Evolutionary conservation across 2,329 filamentous ascomycete species (phyloP).

Genomic region (Polytolypa hystricis): DNA sequence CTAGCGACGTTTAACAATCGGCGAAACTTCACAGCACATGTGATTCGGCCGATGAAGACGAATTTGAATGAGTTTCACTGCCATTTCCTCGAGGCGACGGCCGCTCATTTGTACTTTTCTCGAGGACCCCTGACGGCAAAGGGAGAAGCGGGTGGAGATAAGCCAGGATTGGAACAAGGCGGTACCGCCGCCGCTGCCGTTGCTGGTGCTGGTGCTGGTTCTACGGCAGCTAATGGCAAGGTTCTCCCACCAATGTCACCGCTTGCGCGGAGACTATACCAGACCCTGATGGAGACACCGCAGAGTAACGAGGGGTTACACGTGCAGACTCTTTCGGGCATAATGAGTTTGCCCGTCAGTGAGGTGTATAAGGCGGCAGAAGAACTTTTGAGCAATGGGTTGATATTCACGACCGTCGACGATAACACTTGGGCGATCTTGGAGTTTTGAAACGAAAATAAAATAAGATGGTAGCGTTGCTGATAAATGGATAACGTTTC

Average conservation of each 20-base stretch:
- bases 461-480: too few relatives aligned
- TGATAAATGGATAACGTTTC: too few relatives aligned
- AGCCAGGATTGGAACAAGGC: too few relatives aligned
- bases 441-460: too few relatives aligned
- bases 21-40: conserved; percentile 66
- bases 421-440: conserved; percentile 85
- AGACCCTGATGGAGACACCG: conserved; percentile 53
- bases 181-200: conserved; percentile 28
- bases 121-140: conserved; percentile 45
- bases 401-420: conserved; percentile 85
- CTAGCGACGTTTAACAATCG: conserved; percentile 78
- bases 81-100: conserved; percentile 81
- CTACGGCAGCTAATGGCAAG: conserved; percentile 16
- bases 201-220: conserved; percentile 21
- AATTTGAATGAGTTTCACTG: conserved; percentile 91
- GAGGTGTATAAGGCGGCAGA: conserved; percentile 71
- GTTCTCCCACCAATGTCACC: conserved; percentile 41
- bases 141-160: conserved; percentile 33
- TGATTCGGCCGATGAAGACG: conserved; percentile 65
- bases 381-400: conserved; percentile 60
- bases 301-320: conserved; percentile 77
- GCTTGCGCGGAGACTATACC: conserved; percentile 58
- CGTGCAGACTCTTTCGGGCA: conserved; percentile 61
- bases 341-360: conserved; percentile 52
- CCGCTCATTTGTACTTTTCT: conserved; percentile 75